Conservation (phyloP, 176 grass and related monocot genomes). For the Tillandsia leiboldiana region DNA sequence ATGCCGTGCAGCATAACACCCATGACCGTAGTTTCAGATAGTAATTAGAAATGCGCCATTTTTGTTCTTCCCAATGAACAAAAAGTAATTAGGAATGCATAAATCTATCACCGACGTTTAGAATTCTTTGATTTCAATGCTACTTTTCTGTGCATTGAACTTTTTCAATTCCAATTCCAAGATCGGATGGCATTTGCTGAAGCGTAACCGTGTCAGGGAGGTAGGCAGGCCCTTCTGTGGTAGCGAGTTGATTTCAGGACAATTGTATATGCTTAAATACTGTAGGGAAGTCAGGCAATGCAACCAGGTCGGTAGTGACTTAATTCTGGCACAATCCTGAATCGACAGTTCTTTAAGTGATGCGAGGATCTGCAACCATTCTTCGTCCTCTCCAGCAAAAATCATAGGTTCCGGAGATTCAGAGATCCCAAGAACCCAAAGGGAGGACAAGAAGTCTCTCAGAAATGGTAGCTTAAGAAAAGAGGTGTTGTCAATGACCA, state of each 20-base stretch:
- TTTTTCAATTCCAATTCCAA: slow-evolving; percentile 20
- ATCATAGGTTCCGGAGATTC: not conserved
- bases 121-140: no score
- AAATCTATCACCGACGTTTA: no score
- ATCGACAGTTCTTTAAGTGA: not conserved
- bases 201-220: slow-evolving; percentile 14
- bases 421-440: not conserved
- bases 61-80: no score
- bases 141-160: not conserved
- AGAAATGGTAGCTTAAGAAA: slow-evolving; percentile 12
- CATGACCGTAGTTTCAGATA: no score
- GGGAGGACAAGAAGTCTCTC: not conserved
- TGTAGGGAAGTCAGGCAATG: slow-evolving; percentile 20
- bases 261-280: slow-evolving; percentile 27
- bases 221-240: slow-evolving; percentile 20
- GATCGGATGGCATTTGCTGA: slow-evolving; percentile 28
- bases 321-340: not conserved
- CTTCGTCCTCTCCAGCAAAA: not conserved
- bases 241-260: slow-evolving; percentile 4
- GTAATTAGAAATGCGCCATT: no score
- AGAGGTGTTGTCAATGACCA: slow-evolving; percentile 7
- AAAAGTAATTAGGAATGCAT: no score
- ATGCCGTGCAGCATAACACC: no score
- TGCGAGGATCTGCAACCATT: not conserved
- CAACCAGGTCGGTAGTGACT: not conserved